Base-by-base conservation (phyloP, 2,329 filamentous ascomycete species). In the Xylariaceae sp. region DNA sequence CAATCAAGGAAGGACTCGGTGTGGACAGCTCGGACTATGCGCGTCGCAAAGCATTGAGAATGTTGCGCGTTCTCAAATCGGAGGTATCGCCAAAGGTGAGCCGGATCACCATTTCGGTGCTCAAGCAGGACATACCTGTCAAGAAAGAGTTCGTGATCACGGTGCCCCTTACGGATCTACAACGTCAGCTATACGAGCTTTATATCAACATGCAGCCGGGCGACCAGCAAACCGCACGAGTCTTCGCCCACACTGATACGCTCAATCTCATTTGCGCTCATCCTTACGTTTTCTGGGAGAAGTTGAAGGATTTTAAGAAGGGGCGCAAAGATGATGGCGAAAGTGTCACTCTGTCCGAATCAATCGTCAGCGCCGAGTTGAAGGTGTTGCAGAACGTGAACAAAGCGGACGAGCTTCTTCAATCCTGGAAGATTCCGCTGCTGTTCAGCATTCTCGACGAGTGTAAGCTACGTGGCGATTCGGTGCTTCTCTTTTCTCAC, bases 141-240 rank as follows among this genome's bases (percentile, higher is more conserved):
- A 95, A 94, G 55, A 73, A 71, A 6, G 89, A 95, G 51, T 94
- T 90, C 50, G 73, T 93, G 19, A 71, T 95, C 33, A 83, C 71
- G 3, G 65, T 94, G 5, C 75, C 80, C 5, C 63, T 92, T 9
- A 85, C 83, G 0, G 47, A 61, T 0, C 30, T 83, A 1, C 89
- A 95, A 56, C 60, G 57, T 27, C 48, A 62, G 2, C 67, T 79
- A 0, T 94, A 94, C 55, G 44, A 60, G 21, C 39, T 52, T 5
- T 75, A 67, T 42, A 50, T 74, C 13, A 32, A 47, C 8, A 39
- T 45, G 31, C 22, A 44, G 24, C 5, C 42, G 19, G 33, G 16
- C 27, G 38, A 30, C 19, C 19, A 39, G 9, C 15, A 25, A 7
- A 27, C 14, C 12, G 23, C 35, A 23, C 40, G 7, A 3, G 40